Evolutionary conservation across 805 yeast genomes (phyloP).

Genomic region (Tetrapisispora taiwanensis): DNA sequence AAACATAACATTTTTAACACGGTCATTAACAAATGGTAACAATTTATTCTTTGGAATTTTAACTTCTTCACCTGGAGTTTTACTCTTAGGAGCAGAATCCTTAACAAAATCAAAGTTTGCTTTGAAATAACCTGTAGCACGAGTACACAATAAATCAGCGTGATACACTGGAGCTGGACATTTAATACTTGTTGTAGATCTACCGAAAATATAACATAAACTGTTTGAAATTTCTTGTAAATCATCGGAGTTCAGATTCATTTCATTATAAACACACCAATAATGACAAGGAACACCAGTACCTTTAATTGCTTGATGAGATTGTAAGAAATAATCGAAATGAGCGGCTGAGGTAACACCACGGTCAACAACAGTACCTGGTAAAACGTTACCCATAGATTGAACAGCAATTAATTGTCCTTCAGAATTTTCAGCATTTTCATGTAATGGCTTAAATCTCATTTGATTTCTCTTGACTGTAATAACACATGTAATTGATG

Average conservation of each 20-base stretch:
- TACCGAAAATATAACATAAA: slow-evolving; percentile 16
- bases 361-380: slow-evolving; percentile 19
- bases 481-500: slow-evolving; percentile 12
- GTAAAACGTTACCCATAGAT: slow-evolving; percentile 18
- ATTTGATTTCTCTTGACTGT: slow-evolving; percentile 18
- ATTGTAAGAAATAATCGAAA: slow-evolving; percentile 19
- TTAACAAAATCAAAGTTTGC: slow-evolving; percentile 11
- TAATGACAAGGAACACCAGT: slow-evolving; percentile 22
- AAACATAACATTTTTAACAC: slow-evolving; percentile 13
- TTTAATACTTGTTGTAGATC: slow-evolving; percentile 16
- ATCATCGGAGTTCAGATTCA: slow-evolving; percentile 11
- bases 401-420: slow-evolving; percentile 16
- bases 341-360: slow-evolving; percentile 19
- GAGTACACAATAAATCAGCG: slow-evolving; percentile 17
- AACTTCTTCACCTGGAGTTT: not conserved
- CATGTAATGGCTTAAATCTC: slow-evolving; percentile 17
- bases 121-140: slow-evolving; percentile 16
- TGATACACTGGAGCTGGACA: slow-evolving; percentile 15
- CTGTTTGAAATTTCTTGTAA: slow-evolving; percentile 15
- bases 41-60: slow-evolving; percentile 9
- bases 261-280: slow-evolving; percentile 19
- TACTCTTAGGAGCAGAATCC: not conserved
- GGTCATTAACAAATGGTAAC: slow-evolving; percentile 12
- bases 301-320: slow-evolving; percentile 16
- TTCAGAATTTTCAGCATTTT: slow-evolving; percentile 13